A percentile compares a stretch with the other conserved stretches of the same genome.
Evolutionary conservation across 768 basidiomycete species (phyloP).

Genomic region (Lactarius hatsudake): DNA sequence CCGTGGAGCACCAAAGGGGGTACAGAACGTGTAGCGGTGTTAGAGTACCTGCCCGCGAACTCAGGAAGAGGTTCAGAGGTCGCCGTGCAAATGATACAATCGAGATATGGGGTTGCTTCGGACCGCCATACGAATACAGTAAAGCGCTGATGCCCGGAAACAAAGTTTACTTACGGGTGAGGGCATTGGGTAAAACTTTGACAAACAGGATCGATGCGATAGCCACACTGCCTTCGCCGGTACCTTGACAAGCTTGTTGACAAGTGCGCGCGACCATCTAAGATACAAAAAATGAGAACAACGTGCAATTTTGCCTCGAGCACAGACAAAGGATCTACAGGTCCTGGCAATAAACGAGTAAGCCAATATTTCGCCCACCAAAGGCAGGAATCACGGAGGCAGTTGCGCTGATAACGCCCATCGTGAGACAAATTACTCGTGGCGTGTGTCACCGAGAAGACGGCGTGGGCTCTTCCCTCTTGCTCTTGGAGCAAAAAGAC

Average conservation of each 20-base stretch:
- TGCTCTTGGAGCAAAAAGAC: conserved; percentile 4
- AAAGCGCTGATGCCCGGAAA: conserved; percentile 23
- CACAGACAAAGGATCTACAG: conserved; percentile 2
- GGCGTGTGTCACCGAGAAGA: conserved; percentile 9
- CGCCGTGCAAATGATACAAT: conserved; percentile 24
- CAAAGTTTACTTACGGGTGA: conserved; percentile 19
- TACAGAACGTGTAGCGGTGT: conserved; percentile 4
- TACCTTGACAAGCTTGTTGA: conserved; percentile 2
- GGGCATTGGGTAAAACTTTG: conserved; percentile 6
- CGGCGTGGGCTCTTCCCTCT: conserved; percentile 4
- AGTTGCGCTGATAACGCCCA: conserved; percentile 10
- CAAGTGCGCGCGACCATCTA: not conserved
- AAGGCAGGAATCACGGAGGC: conserved; percentile 2
- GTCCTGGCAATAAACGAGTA: conserved; percentile 2
- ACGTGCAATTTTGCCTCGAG: not conserved
- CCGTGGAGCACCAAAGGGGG: conserved; percentile 11
- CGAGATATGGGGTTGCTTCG: conserved; percentile 26
- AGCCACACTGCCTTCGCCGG: not conserved
- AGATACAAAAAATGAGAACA: not conserved
- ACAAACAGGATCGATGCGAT: conserved; percentile 8
- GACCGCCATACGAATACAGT: conserved; percentile 22
- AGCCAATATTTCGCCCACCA: not conserved
- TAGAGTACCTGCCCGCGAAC: conserved; percentile 7
- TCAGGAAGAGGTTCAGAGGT: conserved; percentile 14
- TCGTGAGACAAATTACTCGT: conserved; percentile 17